These are phyloP conservation scores for Vitis rotundifolia DNA, from an alignment of 164 flowering plant genomes.

Conservation along the genomic window DNA sequence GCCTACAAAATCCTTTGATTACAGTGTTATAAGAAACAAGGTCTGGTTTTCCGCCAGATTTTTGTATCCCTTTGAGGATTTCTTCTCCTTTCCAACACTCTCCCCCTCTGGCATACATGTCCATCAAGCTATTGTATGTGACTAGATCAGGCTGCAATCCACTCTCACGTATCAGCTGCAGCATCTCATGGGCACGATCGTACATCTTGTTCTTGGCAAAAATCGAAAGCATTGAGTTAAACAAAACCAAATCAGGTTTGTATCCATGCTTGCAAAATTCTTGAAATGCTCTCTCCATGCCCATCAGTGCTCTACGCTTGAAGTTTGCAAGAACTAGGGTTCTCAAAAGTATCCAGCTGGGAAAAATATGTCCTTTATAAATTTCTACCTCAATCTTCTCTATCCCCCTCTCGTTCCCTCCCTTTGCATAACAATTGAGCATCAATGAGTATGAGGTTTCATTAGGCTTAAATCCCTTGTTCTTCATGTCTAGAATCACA, in stretches of 20 bases:
- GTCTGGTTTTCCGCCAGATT: slow-evolving; percentile 62
- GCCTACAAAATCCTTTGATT: slow-evolving; percentile 86
- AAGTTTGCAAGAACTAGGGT: slow-evolving; percentile 71
- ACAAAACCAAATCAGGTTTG: slow-evolving; percentile 80
- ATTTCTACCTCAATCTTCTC: slow-evolving; percentile 61
- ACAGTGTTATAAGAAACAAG: slow-evolving; percentile 88
- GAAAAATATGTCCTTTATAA: slow-evolving; percentile 60
- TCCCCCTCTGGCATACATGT: slow-evolving; percentile 84
- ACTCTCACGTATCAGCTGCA: slow-evolving; percentile 48
- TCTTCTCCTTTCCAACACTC: slow-evolving; percentile 91
- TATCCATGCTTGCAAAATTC: slow-evolving; percentile 59
- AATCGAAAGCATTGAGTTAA: slow-evolving; percentile 81
- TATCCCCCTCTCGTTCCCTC: slow-evolving; percentile 62
- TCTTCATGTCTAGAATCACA: slow-evolving; percentile 68
- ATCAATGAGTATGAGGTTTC: slow-evolving; percentile 81
- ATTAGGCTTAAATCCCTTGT: slow-evolving; percentile 75
- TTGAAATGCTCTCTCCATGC: slow-evolving; percentile 79
- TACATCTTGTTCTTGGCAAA: slow-evolving; percentile 66
- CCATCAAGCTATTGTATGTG: slow-evolving; percentile 88
- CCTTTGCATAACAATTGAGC: slow-evolving; percentile 77
- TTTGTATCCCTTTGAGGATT: slow-evolving; percentile 53
- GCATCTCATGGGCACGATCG: slow-evolving; percentile 68
- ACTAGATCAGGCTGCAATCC: slow-evolving; percentile 84
- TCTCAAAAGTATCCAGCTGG: slow-evolving; percentile 86
- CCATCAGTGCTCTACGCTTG: slow-evolving; percentile 63